Conservation (phyloP, 192 early-diverging fungal species). For the Dimargaris cristalligena region DNA sequence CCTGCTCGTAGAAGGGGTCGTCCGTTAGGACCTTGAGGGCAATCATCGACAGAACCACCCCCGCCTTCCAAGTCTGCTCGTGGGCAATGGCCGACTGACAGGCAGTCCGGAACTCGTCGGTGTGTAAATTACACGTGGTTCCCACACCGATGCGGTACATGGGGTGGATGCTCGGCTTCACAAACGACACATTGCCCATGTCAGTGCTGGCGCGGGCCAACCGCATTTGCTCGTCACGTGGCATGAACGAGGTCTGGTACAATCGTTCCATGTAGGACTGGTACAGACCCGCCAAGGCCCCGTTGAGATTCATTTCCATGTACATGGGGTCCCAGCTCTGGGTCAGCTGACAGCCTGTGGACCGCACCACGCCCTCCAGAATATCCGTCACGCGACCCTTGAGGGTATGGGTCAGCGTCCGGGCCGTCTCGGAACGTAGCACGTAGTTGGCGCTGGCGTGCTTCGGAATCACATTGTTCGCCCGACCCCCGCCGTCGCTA, state of each 20-base stretch:
- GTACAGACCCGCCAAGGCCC: neutral
- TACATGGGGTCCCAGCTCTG: conserved; percentile 4
- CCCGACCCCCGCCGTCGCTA: conserved; percentile 44
- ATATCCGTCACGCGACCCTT: neutral
- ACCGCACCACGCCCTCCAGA: conserved; percentile 1
- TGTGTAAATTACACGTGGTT: neutral
- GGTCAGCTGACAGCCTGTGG: neutral
- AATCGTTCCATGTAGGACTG: neutral
- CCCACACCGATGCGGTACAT: conserved; percentile 3
- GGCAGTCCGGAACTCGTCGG: neutral
- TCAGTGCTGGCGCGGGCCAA: neutral
- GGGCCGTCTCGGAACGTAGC: conserved; percentile 30
- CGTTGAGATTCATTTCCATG: neutral
- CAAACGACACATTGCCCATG: conserved; percentile 15
- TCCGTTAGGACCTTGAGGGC: neutral
- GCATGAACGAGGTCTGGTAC: neutral
- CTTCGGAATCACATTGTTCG: conserved; percentile 44
- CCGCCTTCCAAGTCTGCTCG: conserved; percentile 1
- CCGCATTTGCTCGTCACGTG: neutral
- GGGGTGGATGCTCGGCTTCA: conserved; percentile 5
- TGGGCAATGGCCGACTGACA: conserved; percentile 7
- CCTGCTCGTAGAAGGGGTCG: conserved; percentile 11
- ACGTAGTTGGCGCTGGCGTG: conserved; percentile 36
- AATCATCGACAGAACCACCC: conserved; percentile 6
- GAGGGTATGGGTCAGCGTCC: neutral